These are phyloP conservation scores for Loxodes magnus DNA, from an alignment of 73 alveolate species.

Conservation along the genomic window DNA sequence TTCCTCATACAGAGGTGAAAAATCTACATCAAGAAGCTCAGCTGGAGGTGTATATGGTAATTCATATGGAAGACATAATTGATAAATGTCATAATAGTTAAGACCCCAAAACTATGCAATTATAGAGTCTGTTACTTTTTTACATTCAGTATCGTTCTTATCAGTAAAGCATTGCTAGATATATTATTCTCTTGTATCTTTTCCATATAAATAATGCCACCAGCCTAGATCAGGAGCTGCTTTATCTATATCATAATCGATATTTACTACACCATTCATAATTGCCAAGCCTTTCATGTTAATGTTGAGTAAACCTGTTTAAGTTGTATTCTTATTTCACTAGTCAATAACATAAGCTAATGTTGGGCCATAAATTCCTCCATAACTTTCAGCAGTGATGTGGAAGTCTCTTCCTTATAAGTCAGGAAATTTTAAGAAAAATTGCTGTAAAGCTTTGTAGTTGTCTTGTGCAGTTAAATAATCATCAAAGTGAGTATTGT, in stretches of 20 bases:
- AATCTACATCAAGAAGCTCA: no score
- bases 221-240: background rate
- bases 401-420: constrained; percentile 45
- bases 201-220: constrained; percentile 2
- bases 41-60: no score
- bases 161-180: no score
- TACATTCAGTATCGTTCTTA: no score
- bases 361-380: constrained; percentile 91
- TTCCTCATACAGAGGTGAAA: no score
- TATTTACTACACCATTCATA: constrained; percentile 38
- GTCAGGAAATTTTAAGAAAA: constrained; percentile 47
- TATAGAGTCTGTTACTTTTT: no score
- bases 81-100: no score
- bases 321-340: constrained; percentile 9
- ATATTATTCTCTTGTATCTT: no score
- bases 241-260: background rate
- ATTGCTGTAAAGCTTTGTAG: constrained; percentile 15
- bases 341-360: constrained; percentile 25
- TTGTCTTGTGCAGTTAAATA: constrained; percentile 21
- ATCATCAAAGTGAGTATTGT: constrained; percentile 14
- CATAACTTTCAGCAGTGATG: constrained; percentile 88
- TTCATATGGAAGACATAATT: no score
- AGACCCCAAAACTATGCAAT: no score
- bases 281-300: constrained; percentile 32
- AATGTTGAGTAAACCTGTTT: constrained; percentile 7